Evolutionary conservation across 2,329 filamentous ascomycete genomes (phyloP).

Genomic region (Scytalidium sp.): DNA sequence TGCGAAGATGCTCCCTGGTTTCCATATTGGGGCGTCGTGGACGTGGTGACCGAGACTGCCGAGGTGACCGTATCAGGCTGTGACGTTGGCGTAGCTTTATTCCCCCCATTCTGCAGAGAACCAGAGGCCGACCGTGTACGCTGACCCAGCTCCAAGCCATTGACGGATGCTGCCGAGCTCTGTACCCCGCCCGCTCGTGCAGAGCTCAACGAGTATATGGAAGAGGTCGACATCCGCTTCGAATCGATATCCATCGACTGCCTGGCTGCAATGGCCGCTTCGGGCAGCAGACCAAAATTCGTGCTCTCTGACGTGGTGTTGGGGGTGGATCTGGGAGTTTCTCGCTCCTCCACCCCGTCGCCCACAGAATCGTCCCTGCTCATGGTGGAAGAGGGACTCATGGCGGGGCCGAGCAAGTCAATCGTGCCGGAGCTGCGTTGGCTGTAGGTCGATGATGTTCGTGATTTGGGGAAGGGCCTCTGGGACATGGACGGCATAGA

Average conservation of each 20-base stretch:
- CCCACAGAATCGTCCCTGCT: slow-evolving; percentile 38
- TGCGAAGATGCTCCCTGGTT: slow-evolving; percentile 42
- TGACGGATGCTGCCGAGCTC: slow-evolving; percentile 50
- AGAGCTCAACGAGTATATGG: slow-evolving; percentile 67
- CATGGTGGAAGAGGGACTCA: neutral
- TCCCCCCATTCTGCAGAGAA: slow-evolving; percentile 2
- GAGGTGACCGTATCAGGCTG: slow-evolving; percentile 51
- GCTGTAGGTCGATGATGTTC: slow-evolving; percentile 26
- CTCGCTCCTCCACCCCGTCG: slow-evolving; percentile 48
- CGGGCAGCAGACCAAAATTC: slow-evolving; percentile 36
- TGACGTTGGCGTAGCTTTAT: slow-evolving; percentile 18
- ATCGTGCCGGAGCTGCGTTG: slow-evolving; percentile 38
- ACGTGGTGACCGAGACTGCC: slow-evolving; percentile 52
- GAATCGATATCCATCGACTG: slow-evolving; percentile 49
- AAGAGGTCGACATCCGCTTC: slow-evolving; percentile 71
- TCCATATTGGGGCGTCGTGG: slow-evolving; percentile 37
- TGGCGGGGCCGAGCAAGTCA: slow-evolving; percentile 31
- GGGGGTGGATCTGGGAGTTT: slow-evolving; percentile 43
- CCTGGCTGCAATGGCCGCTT: slow-evolving; percentile 43
- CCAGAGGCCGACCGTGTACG: neutral
- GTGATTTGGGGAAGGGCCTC: slow-evolving; percentile 36
- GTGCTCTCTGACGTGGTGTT: slow-evolving; percentile 26
- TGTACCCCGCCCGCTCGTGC: slow-evolving; percentile 42
- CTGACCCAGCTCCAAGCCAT: slow-evolving; percentile 46
- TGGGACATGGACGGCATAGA: slow-evolving; percentile 60